Conservation (phyloP, 495 filamentous ascomycete genomes). For the Penicillium egyptiacum region DNA sequence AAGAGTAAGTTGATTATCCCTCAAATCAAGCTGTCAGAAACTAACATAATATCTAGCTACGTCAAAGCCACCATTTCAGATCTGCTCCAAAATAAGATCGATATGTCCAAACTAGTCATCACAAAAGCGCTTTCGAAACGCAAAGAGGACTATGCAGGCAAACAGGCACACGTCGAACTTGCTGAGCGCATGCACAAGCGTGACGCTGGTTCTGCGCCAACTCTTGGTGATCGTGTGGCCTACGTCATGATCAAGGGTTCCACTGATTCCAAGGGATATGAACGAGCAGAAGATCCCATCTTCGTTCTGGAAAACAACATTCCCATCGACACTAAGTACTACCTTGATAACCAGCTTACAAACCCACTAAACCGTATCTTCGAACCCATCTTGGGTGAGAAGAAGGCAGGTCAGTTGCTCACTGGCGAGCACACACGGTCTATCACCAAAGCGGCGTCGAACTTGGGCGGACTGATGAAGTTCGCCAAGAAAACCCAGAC, state of each 20-base stretch:
- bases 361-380: slow-evolving; percentile 95
- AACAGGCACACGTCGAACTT: slow-evolving; percentile 94
- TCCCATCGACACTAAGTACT: slow-evolving; percentile 98
- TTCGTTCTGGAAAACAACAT: slow-evolving; percentile 97
- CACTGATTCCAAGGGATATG: slow-evolving; percentile 86
- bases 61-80: slow-evolving; percentile 96
- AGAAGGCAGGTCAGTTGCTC: slow-evolving; percentile 76
- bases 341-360: slow-evolving; percentile 96
- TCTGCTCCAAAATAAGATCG: slow-evolving; percentile 93
- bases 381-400: slow-evolving; percentile 93
- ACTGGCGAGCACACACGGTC: slow-evolving; percentile 90
- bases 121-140: slow-evolving; percentile 90
- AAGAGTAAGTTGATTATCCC: slow-evolving; percentile 67
- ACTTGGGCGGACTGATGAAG: slow-evolving; percentile 93
- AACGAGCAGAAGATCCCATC: slow-evolving; percentile 93
- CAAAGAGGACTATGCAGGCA: slow-evolving; percentile 67
- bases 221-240: slow-evolving; percentile 91
- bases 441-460: slow-evolving; percentile 86
- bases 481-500: slow-evolving; percentile 97
- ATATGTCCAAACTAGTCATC: slow-evolving; percentile 99
- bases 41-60: slow-evolving; percentile 59
- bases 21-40: background rate
- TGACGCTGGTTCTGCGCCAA: slow-evolving; percentile 92
- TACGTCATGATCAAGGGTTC: slow-evolving; percentile 97
- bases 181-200: slow-evolving; percentile 94